Evolutionary conservation across 1,139 yeast species (phyloP), one percentile per base, ranked within the genome.

Genomic region (Protomyces gravidus): DNA sequence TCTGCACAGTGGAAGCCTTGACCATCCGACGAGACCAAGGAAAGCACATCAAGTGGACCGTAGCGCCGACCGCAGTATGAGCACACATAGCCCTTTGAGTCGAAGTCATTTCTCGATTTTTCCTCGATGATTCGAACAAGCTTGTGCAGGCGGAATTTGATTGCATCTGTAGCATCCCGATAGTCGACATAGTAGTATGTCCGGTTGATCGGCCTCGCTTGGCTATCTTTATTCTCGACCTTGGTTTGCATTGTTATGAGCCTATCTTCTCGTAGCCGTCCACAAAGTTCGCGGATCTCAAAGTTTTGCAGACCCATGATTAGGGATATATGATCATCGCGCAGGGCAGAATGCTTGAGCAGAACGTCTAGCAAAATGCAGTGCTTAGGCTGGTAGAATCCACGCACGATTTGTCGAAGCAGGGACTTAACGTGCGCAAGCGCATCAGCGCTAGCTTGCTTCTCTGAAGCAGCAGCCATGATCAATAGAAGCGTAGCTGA

Each of bases 121-220:
- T 86, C 88, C 70, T 88, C 88, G 62, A 90, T 77, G 61, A 78
- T 73, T 66, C 84, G 85, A 13, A 89, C 97, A 45, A 94, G 79
- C 48, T 87, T 81, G 70, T 92, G 97, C 63, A 92, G 88, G 70
- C 90, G 89, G 97, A 97, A 94, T 72, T 94, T 92, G 70, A 92
- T 84, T 15, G 97, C 83, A 73, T 92, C 98, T 50, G 94, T 87
- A 1, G 97, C 95, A 70, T 89, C 96, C 1, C 97, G 89, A 69
- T 82, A 83, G 68, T 89, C 96, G 61, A 92, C 84, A 70, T 81
- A 92, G 72, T 84, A 92, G 70, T 89, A 92, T 0, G 94, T 86
- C 68, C 90, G 79, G 21, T 87, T 80, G 47, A 79, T 77, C 60
- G 86, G 81, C 63, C 96, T 78, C 65, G 80, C 86, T 5, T 80